Evolutionary conservation across 2,329 filamentous ascomycete species (phyloP).

Genomic region (Immersiporthe knoxdaviesiana): DNA sequence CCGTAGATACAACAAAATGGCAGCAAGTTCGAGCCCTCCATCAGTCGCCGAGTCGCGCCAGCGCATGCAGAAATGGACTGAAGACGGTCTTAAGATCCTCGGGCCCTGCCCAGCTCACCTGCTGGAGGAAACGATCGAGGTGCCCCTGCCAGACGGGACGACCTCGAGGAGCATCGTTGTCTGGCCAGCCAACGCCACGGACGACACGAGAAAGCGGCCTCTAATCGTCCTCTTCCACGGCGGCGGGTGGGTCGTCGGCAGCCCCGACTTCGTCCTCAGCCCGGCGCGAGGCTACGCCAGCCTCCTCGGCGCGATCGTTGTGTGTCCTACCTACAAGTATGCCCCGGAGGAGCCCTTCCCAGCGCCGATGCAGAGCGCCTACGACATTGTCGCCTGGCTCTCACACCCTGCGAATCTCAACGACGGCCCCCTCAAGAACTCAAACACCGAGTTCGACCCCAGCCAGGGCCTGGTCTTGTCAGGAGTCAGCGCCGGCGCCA

Average conservation of each 20-base stretch:
- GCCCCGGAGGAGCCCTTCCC: conserved; percentile 26
- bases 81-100: conserved; percentile 11
- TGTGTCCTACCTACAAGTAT: conserved; percentile 23
- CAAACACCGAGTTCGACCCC: conserved; percentile 27
- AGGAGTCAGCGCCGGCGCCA: conserved; percentile 32
- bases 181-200: not conserved
- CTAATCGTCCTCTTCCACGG: conserved; percentile 18
- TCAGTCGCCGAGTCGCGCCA: not conserved
- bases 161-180: conserved; percentile 14
- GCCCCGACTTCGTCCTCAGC: conserved; percentile 13
- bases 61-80: not conserved
- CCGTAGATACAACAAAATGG: not conserved
- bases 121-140: conserved; percentile 6
- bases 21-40: too few species aligned
- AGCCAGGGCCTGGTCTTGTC: conserved; percentile 26
- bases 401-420: conserved; percentile 17
- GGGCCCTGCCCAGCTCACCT: conserved; percentile 12
- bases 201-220: not conserved
- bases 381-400: conserved; percentile 21
- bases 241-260: conserved; percentile 14
- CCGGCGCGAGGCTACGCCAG: conserved; percentile 21
- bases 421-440: not conserved
- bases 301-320: conserved; percentile 23
- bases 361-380: conserved; percentile 23
- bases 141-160: conserved; percentile 13